phyloP scores from a whole-genome alignment of 257 asterid genomes.

The Gentiana dahurica region DNA sequence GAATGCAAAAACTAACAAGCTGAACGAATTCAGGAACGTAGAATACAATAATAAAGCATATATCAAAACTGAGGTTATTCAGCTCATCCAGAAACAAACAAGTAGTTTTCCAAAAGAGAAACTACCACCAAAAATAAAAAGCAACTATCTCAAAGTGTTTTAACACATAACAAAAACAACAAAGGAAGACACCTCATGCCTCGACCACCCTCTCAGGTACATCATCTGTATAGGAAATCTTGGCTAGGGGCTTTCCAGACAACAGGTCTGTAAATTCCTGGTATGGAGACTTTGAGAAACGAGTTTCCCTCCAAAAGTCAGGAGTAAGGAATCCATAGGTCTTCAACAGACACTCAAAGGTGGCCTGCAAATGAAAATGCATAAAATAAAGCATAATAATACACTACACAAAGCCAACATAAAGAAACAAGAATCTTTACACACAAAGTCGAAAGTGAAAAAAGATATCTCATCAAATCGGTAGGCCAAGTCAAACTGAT shows the following conservation, averaged over 20 bases:
- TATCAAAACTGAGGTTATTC: no score
- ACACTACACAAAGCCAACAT: no score
- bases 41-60: no score
- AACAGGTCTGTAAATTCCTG: conserved; percentile 62
- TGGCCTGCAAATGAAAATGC: conserved; percentile 33
- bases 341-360: conserved; percentile 56
- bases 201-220: conserved; percentile 15
- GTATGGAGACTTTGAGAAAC: conserved; percentile 50
- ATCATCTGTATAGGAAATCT: conserved; percentile 32
- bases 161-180: neutral
- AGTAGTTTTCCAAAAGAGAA: neutral
- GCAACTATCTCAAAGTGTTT: neutral
- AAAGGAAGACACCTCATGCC: conserved; percentile 17
- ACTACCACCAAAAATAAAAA: neutral
- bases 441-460: no score
- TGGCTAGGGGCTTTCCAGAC: conserved; percentile 41
- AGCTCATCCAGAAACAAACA: no score
- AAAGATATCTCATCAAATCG: no score
- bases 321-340: conserved; percentile 62
- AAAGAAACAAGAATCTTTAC: no score
- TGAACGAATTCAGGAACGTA: no score
- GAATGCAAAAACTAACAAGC: no score
- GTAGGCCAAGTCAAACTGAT: no score
- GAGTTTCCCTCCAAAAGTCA: conserved; percentile 64
- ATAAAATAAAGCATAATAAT: neutral